Conservation (phyloP, 768 basidiomycete genomes). For the Obba rivulosa region DNA sequence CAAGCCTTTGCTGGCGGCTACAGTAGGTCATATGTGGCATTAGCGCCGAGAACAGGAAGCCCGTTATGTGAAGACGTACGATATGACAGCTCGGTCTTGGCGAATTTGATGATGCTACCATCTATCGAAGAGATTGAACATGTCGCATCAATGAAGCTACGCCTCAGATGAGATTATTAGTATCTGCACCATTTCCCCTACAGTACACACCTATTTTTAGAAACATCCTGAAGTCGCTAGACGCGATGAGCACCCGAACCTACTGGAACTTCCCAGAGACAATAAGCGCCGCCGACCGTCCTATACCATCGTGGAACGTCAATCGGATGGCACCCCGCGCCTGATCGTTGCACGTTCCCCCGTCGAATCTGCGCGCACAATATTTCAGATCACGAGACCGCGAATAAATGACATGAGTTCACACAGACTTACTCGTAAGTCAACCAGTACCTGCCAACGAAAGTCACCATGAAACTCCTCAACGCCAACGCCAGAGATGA, state of each 20-base stretch:
- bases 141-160: neutral
- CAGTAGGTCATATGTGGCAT: neutral
- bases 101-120: constrained; percentile 15
- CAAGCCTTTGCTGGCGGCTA: constrained; percentile 12
- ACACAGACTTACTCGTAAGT: constrained; percentile 22
- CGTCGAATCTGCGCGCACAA: constrained; percentile 22
- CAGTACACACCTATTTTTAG: no score
- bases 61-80: neutral
- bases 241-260: constrained; percentile 9
- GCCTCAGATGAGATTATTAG: neutral
- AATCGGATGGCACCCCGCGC: constrained; percentile 11
- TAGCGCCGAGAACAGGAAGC: neutral
- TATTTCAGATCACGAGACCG: neutral
- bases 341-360: constrained; percentile 24
- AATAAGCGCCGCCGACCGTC: constrained; percentile 9
- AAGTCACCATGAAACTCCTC: no score
- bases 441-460: constrained; percentile 33
- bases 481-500: no score
- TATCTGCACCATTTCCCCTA: constrained; percentile 18
- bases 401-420: neutral
- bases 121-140: constrained; percentile 4
- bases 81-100: constrained; percentile 10
- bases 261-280: constrained; percentile 4
- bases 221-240: neutral
- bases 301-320: constrained; percentile 24